A percentile compares a stretch with the other conserved stretches of the same genome.
Conservation (phyloP, 2,329 filamentous ascomycete species). For the Xylaria sp. region DNA sequence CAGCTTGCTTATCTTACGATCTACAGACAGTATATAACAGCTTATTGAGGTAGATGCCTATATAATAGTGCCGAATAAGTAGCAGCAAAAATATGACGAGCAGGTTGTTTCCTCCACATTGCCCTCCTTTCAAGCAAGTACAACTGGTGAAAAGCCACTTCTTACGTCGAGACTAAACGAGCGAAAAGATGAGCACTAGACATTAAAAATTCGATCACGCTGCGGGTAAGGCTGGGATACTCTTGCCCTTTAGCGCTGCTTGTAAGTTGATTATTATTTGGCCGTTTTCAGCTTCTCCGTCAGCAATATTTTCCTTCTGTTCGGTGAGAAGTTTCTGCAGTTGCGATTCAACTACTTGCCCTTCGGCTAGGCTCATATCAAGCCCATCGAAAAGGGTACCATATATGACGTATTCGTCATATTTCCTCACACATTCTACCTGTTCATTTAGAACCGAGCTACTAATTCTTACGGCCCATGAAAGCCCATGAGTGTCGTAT, state of each 20-base stretch:
- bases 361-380: constrained; percentile 44
- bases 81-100: background rate
- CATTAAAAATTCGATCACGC: background rate
- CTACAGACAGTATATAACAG: background rate
- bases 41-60: background rate
- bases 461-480: constrained; percentile 22
- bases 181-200: background rate
- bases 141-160: no score
- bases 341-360: constrained; percentile 40
- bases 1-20: background rate
- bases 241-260: constrained; percentile 31
- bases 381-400: constrained; percentile 43
- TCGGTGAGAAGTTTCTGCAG: constrained; percentile 39
- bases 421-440: constrained; percentile 29
- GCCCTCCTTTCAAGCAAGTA: background rate
- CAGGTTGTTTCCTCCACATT: background rate
- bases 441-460: constrained; percentile 30
- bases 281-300: background rate
- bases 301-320: constrained; percentile 29
- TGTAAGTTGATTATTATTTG: constrained; percentile 21
- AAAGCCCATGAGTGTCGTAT: constrained; percentile 40
- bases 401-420: constrained; percentile 45
- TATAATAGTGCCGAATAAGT: background rate
- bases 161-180: background rate
- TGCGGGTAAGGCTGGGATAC: background rate